Base-by-base conservation (phyloP, 2,329 filamentous ascomycete genomes). In the Xylariaceae sp. region DNA sequence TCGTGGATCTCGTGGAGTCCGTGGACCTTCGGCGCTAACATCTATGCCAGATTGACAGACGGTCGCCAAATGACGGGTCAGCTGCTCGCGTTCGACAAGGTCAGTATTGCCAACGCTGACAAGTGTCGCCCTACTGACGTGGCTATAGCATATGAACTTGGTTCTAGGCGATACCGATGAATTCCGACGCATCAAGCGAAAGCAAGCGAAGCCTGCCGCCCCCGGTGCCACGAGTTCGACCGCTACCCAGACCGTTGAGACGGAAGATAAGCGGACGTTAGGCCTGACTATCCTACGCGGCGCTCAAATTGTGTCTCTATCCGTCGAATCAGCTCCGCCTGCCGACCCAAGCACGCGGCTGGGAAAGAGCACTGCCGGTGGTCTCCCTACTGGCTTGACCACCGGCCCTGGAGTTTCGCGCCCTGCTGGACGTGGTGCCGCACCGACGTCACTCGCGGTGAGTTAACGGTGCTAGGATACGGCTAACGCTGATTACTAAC, bases 41-140 rank as follows among this genome's bases (percentile, higher is more conserved):
- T 3, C 8, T 39, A 34, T 50, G 26, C 41, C 39, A 61, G 59
- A 45, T 59, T 99, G 72, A 90, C 89, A 70, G 94, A 99, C 76
- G 90, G 90, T 62, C 86, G 94, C 69, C 90, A 96, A 73, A 95
- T 99, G 86, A 91, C 91, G 41, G 94, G 91, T 59, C 91, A 97
- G 74, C 96, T 99, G 89, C 83, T 99, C 64, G 94, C 94, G 52
- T 99, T 97, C 69, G 94, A 99, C 74, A 97, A 97, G 84, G 90
- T 92, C 74, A 55, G 65, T 56, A 6, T 12, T 35, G 2, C 6
- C 32, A 35, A 37, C 41, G 8, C 26, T 32, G 4, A 54, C 45
- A 53, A 42, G 9, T 6, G 29, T 29, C 35, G 39, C 37, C 58
- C 49, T 50, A 32, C 58, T 55, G 51, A 59, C 32, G 19, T 3